phyloP scores from a whole-genome alignment of 495 filamentous ascomycete species.

The Aspergillus funiculosus region DNA sequence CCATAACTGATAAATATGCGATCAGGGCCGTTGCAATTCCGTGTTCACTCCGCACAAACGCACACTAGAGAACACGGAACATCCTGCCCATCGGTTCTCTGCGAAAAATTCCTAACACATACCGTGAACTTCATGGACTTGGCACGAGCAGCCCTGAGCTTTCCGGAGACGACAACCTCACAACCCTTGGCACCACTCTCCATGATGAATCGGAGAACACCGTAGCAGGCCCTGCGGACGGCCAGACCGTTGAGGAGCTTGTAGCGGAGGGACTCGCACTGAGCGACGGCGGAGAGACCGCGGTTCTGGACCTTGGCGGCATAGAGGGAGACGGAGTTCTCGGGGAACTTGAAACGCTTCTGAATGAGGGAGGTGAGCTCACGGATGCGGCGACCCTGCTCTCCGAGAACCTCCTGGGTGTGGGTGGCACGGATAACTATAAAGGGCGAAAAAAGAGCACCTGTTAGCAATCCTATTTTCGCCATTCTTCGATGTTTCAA shows the following conservation, averaged over 20 bases:
- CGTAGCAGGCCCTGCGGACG: slow-evolving; percentile 96
- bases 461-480: slow-evolving; percentile 32
- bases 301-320: slow-evolving; percentile 99
- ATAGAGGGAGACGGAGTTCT: slow-evolving; percentile 99
- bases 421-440: slow-evolving; percentile 96
- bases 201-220: slow-evolving; percentile 99
- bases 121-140: slow-evolving; percentile 99
- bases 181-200: slow-evolving; percentile 98
- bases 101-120: slow-evolving; percentile 22
- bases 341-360: slow-evolving; percentile 99
- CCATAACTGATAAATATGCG: background rate
- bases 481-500: background rate
- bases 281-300: slow-evolving; percentile 97
- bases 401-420: slow-evolving; percentile 99
- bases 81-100: background rate
- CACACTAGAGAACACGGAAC: background rate
- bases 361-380: slow-evolving; percentile 99
- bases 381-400: slow-evolving; percentile 98
- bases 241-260: slow-evolving; percentile 99
- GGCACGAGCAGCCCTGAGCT: slow-evolving; percentile 95
- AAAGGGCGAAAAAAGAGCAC: slow-evolving; percentile 25
- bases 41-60: background rate
- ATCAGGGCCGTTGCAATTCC: background rate
- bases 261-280: slow-evolving; percentile 99
- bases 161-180: slow-evolving; percentile 98